Evolutionary conservation across 2,329 filamentous ascomycete species (phyloP).

Genomic region (Xylariales sp.): DNA sequence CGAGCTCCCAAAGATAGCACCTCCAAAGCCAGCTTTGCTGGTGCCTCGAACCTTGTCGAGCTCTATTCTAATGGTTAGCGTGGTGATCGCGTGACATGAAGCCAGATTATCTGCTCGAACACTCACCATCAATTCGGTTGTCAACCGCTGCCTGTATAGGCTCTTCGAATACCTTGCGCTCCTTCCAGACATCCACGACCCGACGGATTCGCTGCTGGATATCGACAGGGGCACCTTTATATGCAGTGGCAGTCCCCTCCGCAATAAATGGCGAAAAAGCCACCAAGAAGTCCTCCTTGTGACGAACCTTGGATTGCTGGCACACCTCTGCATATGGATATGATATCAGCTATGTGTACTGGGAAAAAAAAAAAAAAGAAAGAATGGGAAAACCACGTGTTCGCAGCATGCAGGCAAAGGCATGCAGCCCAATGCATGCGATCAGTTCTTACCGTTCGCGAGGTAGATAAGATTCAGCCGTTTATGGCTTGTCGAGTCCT

Average conservation of each 20-base stretch:
- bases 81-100: neutral
- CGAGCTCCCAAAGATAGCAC: conserved; percentile 64
- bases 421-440: no score
- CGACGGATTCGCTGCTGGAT: conserved; percentile 83
- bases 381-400: no score
- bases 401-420: no score
- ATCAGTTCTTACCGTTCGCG: conserved; percentile 76
- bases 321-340: conserved; percentile 83
- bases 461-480: conserved; percentile 90
- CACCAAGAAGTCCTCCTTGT: conserved; percentile 86
- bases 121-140: conserved; percentile 68
- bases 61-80: conserved; percentile 37
- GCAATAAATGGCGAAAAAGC: conserved; percentile 90
- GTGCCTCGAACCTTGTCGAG: conserved; percentile 56
- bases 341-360: no score
- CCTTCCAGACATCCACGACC: conserved; percentile 92
- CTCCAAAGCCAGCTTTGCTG: conserved; percentile 46
- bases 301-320: conserved; percentile 89
- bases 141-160: conserved; percentile 81
- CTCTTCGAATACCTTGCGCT: conserved; percentile 76
- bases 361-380: no score
- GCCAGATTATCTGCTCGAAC: no score
- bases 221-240: conserved; percentile 82
- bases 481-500: conserved; percentile 81
- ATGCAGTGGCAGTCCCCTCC: conserved; percentile 85